Evolutionary conservation across 164 flowering plant species (phyloP), one percentile per base, ranked within the genome.

Genomic region (Aristolochia fimbriata): DNA sequence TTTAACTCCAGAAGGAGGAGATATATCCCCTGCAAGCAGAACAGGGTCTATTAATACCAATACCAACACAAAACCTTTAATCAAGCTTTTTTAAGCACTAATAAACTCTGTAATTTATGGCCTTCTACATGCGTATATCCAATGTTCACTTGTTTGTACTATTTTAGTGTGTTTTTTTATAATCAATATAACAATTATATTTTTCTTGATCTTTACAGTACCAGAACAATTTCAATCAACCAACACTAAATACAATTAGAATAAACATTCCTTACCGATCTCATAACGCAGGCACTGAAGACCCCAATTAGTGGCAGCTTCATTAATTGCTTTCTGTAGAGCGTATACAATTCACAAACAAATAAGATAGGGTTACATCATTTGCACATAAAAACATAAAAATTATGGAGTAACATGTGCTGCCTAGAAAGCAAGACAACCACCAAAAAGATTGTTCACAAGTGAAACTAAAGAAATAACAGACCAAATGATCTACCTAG

Each of bases 281-380:
- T 93, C 99, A 76, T 93, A 93, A 59, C 99, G 87, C 13, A 88
- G 85, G 70, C 99, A 93, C 60, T 79, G 68, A 55, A 93, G 75
- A 41, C 99, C 97, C 99, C 99, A 93, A 58, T 70, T 82, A 70
- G 73, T 74, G 25, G 97, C 96, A 70, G 94, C 97, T 56, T 78
- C 84, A 75, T 87, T 88, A 64, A 93, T 88, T 14, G 92, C 67
- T 51, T 75, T 83, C 98, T 92, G 81, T 68, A 78, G 70, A 41
- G 43, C 8, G 10, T 5, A 37, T 37, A 37, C 43, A 37, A 37
- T 55, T 60, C 27, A 64, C 43, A 61, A 61, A 47, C 52, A 49
- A 20, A 17, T 19, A 49, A 20, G 4, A 49, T 12, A 49, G 22
- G 5, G 1, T 17, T 5, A 49, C 19, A 49, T 49, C 19, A 37